Conservation (phyloP, 352 stramenopile species). For the Globisporangium acanthophoron region DNA sequence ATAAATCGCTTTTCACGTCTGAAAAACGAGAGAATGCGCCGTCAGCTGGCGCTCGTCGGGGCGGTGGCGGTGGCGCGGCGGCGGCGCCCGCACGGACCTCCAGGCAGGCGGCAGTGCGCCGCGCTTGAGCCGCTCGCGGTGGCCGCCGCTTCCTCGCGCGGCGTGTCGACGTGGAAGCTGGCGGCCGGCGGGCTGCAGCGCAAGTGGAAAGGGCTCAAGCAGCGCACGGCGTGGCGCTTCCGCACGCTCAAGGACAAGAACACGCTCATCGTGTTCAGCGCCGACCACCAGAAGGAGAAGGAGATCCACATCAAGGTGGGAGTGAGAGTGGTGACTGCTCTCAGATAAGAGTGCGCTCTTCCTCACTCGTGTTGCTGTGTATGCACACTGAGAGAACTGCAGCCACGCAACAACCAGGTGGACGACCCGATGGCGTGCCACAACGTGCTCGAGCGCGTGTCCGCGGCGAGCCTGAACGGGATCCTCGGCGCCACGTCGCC, state of each 20-base stretch:
- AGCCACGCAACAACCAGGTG: slow-evolving; percentile 39
- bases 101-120: too few species aligned
- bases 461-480: slow-evolving; percentile 60
- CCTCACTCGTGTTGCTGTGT: not conserved
- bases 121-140: not conserved
- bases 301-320: slow-evolving; percentile 41
- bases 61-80: too few species aligned
- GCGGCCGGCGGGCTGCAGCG: slow-evolving; percentile 68
- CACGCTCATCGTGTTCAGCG: slow-evolving; percentile 67
- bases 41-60: too few species aligned
- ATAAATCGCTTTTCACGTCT: too few species aligned
- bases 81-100: too few species aligned
- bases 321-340: too few species aligned
- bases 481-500: slow-evolving; percentile 76
- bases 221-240: slow-evolving; percentile 77
- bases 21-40: too few species aligned
- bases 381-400: not conserved
- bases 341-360: not conserved
- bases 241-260: slow-evolving; percentile 71
- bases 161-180: slow-evolving; percentile 69
- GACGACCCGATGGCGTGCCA: slow-evolving; percentile 72
- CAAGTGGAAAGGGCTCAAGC: slow-evolving; percentile 81
- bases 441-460: slow-evolving; percentile 59
- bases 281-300: slow-evolving; percentile 69
- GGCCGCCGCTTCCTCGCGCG: slow-evolving; percentile 11